Evolutionary conservation across 2,329 filamentous ascomycete genomes (phyloP).

Genomic region (Scedosporium minutisporum): DNA sequence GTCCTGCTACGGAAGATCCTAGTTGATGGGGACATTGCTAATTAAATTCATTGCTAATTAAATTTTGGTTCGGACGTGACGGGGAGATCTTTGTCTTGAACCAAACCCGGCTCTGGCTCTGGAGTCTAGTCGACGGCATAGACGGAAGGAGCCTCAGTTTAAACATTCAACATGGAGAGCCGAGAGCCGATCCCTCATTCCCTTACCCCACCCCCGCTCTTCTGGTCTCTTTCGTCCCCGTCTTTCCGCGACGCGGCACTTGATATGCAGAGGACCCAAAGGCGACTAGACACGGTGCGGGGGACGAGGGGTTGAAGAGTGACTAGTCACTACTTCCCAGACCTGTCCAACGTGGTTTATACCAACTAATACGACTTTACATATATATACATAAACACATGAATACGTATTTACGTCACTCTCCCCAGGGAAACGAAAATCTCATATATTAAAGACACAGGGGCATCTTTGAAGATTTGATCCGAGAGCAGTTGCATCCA

Average conservation of each 20-base stretch:
- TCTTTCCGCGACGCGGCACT: conserved; percentile 2
- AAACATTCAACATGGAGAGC: too few relatives aligned
- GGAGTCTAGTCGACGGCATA: too few relatives aligned
- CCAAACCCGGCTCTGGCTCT: too few relatives aligned
- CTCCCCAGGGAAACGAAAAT: not conserved
- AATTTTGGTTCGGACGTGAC: too few relatives aligned
- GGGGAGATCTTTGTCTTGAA: too few relatives aligned
- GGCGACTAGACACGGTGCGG: not conserved
- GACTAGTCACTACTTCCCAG: not conserved
- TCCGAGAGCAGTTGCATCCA: not conserved
- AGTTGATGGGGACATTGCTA: too few relatives aligned
- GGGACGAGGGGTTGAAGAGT: not conserved
- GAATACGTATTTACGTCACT: not conserved
- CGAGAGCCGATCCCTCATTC: too few relatives aligned
- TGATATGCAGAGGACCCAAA: not conserved
- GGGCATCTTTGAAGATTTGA: not conserved
- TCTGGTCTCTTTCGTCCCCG: not conserved
- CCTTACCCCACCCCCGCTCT: not conserved
- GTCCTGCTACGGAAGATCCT: too few relatives aligned
- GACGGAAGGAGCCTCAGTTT: too few relatives aligned
- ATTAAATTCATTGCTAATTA: too few relatives aligned
- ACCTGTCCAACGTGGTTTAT: not conserved
- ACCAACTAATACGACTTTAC: not conserved
- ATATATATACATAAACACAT: not conserved
- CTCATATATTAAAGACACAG: not conserved